Evolutionary conservation across 176 grass and related monocot species (phyloP).

Genomic region (Hordeum marinum): DNA sequence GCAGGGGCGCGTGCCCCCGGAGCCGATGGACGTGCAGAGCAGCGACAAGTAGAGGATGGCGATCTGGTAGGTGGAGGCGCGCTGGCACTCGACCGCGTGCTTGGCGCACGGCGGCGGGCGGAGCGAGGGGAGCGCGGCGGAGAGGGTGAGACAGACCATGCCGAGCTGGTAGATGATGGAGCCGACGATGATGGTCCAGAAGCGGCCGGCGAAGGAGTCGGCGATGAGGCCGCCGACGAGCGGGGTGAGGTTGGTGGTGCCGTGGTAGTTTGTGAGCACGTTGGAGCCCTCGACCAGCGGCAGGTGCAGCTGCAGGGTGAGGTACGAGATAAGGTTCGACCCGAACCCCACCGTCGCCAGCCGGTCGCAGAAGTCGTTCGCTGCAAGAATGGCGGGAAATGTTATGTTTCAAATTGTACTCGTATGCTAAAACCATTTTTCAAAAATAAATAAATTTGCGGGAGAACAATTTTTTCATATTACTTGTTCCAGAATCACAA

Average conservation of each 20-base stretch:
- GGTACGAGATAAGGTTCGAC: conserved; percentile 83
- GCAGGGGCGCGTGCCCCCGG: conserved; percentile 74
- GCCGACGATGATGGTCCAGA: conserved; percentile 68
- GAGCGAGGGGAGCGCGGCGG: conserved; percentile 48
- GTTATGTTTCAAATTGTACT: background rate
- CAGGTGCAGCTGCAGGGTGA: conserved; percentile 71
- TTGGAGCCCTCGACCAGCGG: conserved; percentile 75
- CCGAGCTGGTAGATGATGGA: conserved; percentile 80
- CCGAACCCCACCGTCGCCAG: conserved; percentile 60
- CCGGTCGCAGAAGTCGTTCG: conserved; percentile 72
- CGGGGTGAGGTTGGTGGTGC: conserved; percentile 67
- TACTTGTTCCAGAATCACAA: background rate
- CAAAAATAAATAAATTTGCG: no score
- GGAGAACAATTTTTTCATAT: no score
- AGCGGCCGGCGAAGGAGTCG: conserved; percentile 82
- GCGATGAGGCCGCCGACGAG: conserved; percentile 69
- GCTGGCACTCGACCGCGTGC: conserved; percentile 37
- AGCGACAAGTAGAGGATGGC: conserved; percentile 61
- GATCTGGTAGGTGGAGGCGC: conserved; percentile 44
- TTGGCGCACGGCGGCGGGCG: conserved; percentile 37
- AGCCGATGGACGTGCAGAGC: conserved; percentile 59
- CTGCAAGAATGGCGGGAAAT: conserved; percentile 26
- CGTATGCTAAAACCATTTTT: background rate
- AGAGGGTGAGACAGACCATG: conserved; percentile 78
- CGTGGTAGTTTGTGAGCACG: conserved; percentile 56